Conservation (phyloP, 2,329 filamentous ascomycete species). For the Mycocentrospora acerina region DNA sequence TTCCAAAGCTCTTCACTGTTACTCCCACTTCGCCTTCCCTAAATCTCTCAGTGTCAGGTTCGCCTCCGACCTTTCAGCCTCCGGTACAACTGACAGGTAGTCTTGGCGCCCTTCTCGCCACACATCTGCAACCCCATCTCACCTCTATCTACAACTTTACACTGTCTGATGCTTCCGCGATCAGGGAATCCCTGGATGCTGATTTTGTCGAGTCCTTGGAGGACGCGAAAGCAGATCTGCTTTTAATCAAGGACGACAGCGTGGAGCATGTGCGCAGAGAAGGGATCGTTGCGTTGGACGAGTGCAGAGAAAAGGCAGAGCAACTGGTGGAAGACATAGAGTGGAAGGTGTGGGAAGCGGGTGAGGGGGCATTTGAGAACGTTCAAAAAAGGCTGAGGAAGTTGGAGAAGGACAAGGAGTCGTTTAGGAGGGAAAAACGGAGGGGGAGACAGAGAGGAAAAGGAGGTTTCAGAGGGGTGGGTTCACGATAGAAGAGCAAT, state of each 20-base stretch:
- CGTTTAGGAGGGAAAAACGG: too few species aligned
- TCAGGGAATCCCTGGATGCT: conserved; percentile 6
- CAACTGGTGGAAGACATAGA: too few species aligned
- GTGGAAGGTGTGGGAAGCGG: too few species aligned
- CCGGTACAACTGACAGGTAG: conserved; percentile 3
- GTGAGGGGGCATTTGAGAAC: too few species aligned
- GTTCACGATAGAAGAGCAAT: too few species aligned
- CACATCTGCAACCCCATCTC: conserved; percentile 2
- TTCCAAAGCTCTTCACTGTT: conserved; percentile 7
- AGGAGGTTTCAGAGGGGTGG: too few species aligned
- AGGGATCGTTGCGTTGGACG: too few species aligned
- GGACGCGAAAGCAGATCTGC: conserved; percentile 5
- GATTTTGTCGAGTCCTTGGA: conserved; percentile 10
- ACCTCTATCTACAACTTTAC: conserved; percentile 5
- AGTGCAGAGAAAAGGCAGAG: too few species aligned
- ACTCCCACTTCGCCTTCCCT: neutral
- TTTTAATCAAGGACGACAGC: neutral
- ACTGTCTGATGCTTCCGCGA: conserved; percentile 5
- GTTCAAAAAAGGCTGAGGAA: too few species aligned
- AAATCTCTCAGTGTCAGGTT: neutral
- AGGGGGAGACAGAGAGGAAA: too few species aligned
- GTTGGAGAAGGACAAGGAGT: too few species aligned
- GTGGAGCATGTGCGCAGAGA: neutral
- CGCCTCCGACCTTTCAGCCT: neutral
- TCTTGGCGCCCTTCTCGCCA: conserved; percentile 3